Evolutionary conservation across 331 rosid species (phyloP), one percentile per base, ranked within the genome.

Genomic region (Malus hybrid): DNA sequence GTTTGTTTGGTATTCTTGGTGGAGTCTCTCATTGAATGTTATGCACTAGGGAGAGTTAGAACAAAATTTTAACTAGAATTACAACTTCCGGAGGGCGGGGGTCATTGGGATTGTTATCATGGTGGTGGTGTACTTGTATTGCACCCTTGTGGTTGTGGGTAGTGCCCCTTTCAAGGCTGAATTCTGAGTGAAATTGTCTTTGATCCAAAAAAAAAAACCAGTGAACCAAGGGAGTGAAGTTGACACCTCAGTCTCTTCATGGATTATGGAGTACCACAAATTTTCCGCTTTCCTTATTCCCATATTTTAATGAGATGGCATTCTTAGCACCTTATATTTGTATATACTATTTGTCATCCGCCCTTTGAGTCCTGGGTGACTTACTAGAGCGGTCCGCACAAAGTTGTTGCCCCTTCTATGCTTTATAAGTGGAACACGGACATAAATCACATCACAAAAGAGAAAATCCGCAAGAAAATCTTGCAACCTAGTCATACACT

Each of bases 401-500:
- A 59, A 22, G 6, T 59, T 27, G 64, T 22, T 10, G 64, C 64
- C 64, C 64, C 31, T 10, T 39, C 50, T 44, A 44, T 44, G 50
- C 50, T 44, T 44, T 44, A 11, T 44, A 44, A 44, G 50, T 44
- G 50, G 14, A 44, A 44, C 48, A 42, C 13, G 14, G 50, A 44
- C 15, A 44, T 44, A 44, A 44, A 44, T 44, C 50, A 44, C 16
- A 20, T 10, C 64, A 59, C 19, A 57, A 57, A 57, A 20, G 16
- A 10, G 63, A 57, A 57, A 57, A 55, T 20, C 24, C 10, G 64
- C 65, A 19, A 28, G 39, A 9, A 70, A 70, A 70, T 15, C 31
- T 71, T 22, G 75, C 75, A 71, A 62, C 75, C 80, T 33, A 57
- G 70, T 72, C 50, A 82, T 67, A 85, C 81, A 61, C 7, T 73